Base-by-base conservation (phyloP, 2,329 filamentous ascomycete species). In the Endocalyx cinctus region DNA sequence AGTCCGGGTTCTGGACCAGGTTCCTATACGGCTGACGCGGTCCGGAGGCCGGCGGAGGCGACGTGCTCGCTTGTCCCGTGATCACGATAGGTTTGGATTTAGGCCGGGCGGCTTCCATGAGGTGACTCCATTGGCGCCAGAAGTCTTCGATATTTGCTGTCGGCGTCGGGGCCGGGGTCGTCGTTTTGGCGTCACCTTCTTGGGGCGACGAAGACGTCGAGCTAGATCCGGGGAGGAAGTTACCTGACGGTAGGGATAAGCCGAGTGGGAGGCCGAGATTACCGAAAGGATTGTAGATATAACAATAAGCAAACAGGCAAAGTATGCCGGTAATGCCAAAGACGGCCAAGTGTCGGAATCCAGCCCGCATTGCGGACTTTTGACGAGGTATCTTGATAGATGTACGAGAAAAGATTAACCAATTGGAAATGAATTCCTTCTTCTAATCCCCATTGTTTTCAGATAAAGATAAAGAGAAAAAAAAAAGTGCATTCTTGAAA, bases 101-200 rank as follows among this genome's bases (percentile, higher is more conserved):
- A 8, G 35, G 35, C 8, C 35, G 31, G 10, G 15, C 17, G 7
- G 30, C 31, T 16, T 27, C 30, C 31, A 38, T 38, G 11, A 17
- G 6, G 12, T 34, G 26, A 20, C 31, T 31, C 35, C 35, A 38
- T 22, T 19, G 20, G 10, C 11, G 8, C 35, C 35, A 38, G 35
- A 38, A 38, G 14, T 18, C 26, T 17, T 17, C 27, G 17, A 38
- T 34, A 11, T 25, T 23, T n/a, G 20, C n/a, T 23, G 20, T 8
- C 8, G 20, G 8, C n/a, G 20, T 23, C 20, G 8, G 20, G 20
- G n/a, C n/a, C n/a, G n/a, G n/a, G n/a, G n/a, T n/a, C n/a, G n/a
- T n/a, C n/a, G n/a, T n/a, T n/a, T n/a, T n/a, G n/a, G n/a, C n/a
- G n/a, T n/a, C n/a, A n/a, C 20, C 20, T 23, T 23, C 20, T 23